Conservation (phyloP, 1,284 basidiomycete genomes). For the Ceratobasidium sp. region DNA sequence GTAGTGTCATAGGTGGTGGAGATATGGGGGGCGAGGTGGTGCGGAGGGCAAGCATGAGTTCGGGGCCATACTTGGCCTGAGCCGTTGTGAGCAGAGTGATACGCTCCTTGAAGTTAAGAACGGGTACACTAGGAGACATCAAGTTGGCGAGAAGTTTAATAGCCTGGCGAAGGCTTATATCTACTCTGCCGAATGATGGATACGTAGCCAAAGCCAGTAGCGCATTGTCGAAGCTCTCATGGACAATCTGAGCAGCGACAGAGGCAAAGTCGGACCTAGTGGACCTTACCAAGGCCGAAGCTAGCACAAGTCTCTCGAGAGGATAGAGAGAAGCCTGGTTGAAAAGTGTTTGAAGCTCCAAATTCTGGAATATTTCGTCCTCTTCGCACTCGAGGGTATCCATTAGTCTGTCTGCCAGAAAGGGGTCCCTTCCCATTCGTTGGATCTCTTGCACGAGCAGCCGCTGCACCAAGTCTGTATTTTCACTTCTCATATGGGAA, state of each 20-base stretch:
- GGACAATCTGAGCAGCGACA: slow-evolving; percentile 71
- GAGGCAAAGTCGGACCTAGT: slow-evolving; percentile 69
- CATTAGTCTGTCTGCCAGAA: slow-evolving; percentile 82
- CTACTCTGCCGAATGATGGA: slow-evolving; percentile 79
- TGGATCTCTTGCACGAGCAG: slow-evolving; percentile 86
- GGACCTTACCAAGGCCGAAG: slow-evolving; percentile 72
- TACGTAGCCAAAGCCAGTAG: slow-evolving; percentile 72
- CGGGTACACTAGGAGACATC: slow-evolving; percentile 68
- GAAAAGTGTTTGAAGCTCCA: slow-evolving; percentile 77
- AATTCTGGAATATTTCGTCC: slow-evolving; percentile 76
- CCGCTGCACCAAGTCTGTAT: too few species aligned
- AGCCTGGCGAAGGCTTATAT: slow-evolving; percentile 73
- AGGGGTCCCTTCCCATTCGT: slow-evolving; percentile 83
- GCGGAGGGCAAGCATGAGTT: slow-evolving; percentile 62
- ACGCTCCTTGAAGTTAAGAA: slow-evolving; percentile 70
- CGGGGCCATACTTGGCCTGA: slow-evolving; percentile 73
- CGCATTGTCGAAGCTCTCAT: slow-evolving; percentile 76
- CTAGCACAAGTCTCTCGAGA: slow-evolving; percentile 76
- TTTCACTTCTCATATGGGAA: too few species aligned
- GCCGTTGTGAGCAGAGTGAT: slow-evolving; percentile 73
- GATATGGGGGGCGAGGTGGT: slow-evolving; percentile 69
- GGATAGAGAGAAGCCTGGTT: slow-evolving; percentile 77
- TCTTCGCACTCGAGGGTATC: slow-evolving; percentile 86
- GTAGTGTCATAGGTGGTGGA: slow-evolving; percentile 66
- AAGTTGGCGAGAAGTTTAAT: slow-evolving; percentile 80